A percentile compares a stretch with the other conserved stretches of the same genome.
phyloP scores from a whole-genome alignment of 306 rosid genomes.

The Cucurbita ficifolia region DNA sequence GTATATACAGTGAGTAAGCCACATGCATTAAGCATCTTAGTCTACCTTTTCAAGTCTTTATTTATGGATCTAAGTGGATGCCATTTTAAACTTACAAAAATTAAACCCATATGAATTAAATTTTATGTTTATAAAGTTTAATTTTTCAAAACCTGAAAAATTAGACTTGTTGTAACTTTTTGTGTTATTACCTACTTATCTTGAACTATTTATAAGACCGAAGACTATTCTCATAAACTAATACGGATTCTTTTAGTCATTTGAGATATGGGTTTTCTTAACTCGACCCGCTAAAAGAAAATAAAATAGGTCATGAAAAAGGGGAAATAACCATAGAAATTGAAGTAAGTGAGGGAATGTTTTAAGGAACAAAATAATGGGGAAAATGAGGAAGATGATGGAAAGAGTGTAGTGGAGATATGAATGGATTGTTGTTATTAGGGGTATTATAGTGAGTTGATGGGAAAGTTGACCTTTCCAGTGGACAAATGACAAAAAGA shows the following conservation, averaged over 20 bases:
- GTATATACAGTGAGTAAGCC: conserved; percentile 19
- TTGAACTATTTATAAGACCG: no score
- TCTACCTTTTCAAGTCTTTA: conserved; percentile 14
- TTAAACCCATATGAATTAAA: no score
- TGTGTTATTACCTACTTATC: no score
- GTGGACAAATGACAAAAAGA: conserved; percentile 43
- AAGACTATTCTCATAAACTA: no score
- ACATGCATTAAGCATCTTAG: conserved; percentile 41
- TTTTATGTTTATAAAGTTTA: no score
- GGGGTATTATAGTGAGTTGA: conserved; percentile 1
- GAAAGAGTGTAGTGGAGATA: neutral
- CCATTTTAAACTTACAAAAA: neutral
- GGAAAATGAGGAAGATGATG: neutral
- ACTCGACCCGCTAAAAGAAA: no score
- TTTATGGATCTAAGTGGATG: conserved; percentile 18
- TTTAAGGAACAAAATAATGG: conserved; percentile 1
- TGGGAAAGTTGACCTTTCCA: conserved; percentile 38
- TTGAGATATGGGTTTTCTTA: no score
- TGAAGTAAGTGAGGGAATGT: neutral
- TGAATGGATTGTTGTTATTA: neutral
- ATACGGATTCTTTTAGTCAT: no score
- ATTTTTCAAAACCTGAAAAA: no score
- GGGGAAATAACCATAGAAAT: neutral
- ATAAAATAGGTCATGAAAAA: neutral
- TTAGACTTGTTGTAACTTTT: no score